Conservation (phyloP, 2,329 filamentous ascomycete genomes). For the Diplodia corticola region DNA sequence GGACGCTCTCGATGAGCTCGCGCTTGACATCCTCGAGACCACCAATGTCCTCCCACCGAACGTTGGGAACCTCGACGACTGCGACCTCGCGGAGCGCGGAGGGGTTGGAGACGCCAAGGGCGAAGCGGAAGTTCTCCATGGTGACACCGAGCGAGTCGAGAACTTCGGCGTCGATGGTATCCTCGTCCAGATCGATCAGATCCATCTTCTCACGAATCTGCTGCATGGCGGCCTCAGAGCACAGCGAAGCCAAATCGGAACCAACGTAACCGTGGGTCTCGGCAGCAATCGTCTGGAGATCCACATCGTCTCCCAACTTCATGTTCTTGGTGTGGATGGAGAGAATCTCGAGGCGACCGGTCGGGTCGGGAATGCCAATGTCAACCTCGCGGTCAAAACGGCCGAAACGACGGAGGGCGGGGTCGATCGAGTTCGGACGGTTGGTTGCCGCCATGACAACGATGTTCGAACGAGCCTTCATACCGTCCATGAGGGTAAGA, state of each 20-base stretch:
- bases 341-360: constrained; percentile 96
- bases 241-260: constrained; percentile 96
- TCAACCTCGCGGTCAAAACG: constrained; percentile 99
- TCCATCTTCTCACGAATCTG: constrained; percentile 99
- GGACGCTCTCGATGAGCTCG: constrained; percentile 97
- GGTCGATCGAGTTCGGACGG: constrained; percentile 97
- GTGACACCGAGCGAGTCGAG: constrained; percentile 97
- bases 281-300: constrained; percentile 92
- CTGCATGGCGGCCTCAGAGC: constrained; percentile 99
- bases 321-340: constrained; percentile 99
- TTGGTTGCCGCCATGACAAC: constrained; percentile 99
- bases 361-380: constrained; percentile 96
- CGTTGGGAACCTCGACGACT: constrained; percentile 98
- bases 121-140: constrained; percentile 99
- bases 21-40: constrained; percentile 98
- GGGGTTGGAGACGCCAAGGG: constrained; percentile 96
- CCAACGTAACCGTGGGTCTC: constrained; percentile 99
- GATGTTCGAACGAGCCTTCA: constrained; percentile 98
- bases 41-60: constrained; percentile 99
- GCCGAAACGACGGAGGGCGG: constrained; percentile 93
- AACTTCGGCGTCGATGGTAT: constrained; percentile 98
- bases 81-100: constrained; percentile 98
- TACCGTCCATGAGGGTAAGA: constrained; percentile 96
- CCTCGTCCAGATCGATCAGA: constrained; percentile 96
- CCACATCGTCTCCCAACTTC: constrained; percentile 96